Conservation (phyloP, 805 yeast genomes). For the Nematodospora valgi region DNA sequence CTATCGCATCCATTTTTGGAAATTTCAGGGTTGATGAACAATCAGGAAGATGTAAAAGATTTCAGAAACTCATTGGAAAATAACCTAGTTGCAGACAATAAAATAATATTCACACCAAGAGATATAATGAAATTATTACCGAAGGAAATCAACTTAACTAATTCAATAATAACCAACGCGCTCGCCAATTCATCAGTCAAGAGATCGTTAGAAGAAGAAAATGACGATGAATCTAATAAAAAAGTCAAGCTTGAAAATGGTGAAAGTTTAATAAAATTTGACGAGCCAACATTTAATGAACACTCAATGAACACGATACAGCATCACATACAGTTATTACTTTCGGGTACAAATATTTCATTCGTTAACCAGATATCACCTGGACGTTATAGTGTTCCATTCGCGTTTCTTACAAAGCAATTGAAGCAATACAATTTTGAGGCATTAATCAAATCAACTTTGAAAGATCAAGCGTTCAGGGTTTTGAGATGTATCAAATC, state of each 20-base stretch:
- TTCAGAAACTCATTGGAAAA: constrained; percentile 28
- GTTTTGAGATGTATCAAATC: constrained; percentile 73
- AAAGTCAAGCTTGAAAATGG: constrained; percentile 20
- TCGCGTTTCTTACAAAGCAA: constrained; percentile 43
- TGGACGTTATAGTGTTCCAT: constrained; percentile 63
- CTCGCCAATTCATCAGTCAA: constrained; percentile 34
- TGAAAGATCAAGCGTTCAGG: constrained; percentile 68
- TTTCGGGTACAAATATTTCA: constrained; percentile 47
- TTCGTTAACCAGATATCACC: constrained; percentile 58
- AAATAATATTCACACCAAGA: constrained; percentile 33
- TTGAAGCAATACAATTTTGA: constrained; percentile 53
- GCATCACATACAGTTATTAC: constrained; percentile 67
- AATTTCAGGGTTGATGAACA: constrained; percentile 49
- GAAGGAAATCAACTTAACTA: constrained; percentile 39
- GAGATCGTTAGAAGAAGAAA: constrained; percentile 12
- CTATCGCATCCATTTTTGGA: constrained; percentile 36
- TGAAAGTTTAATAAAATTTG: not conserved
- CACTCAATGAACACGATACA: constrained; percentile 38
- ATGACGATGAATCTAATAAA: constrained; percentile 15
- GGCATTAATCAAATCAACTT: constrained; percentile 52
- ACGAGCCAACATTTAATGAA: constrained; percentile 10
- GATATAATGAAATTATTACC: constrained; percentile 38
- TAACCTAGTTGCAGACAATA: constrained; percentile 29
- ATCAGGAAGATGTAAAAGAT: constrained; percentile 38
- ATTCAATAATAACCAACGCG: constrained; percentile 42